Conservation (phyloP, 106 monocot genomes). For the Vanilla planifolia region DNA sequence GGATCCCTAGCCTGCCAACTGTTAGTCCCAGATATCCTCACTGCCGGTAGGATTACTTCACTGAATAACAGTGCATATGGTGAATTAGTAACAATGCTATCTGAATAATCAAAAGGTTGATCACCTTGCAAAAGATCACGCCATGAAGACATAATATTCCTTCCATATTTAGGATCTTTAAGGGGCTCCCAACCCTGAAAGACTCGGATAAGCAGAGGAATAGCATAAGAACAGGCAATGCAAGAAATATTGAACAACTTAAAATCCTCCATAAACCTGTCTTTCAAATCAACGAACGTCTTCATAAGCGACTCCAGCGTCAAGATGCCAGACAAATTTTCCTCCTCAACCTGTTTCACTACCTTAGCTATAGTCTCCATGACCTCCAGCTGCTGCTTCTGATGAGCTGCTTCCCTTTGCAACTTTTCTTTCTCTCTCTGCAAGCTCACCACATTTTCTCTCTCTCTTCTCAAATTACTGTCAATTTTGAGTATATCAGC, state of each 20-base stretch:
- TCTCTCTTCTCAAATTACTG: slow-evolving; percentile 66
- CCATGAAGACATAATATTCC: slow-evolving; percentile 62
- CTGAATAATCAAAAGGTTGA: slow-evolving; percentile 75
- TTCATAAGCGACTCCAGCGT: slow-evolving; percentile 59
- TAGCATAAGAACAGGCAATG: slow-evolving; percentile 69
- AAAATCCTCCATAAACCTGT: slow-evolving; percentile 55
- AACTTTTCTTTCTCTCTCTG: slow-evolving; percentile 70
- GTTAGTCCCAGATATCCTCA: slow-evolving; percentile 81
- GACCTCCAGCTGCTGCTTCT: slow-evolving; percentile 62
- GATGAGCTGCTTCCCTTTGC: slow-evolving; percentile 45
- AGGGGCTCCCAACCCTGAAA: slow-evolving; percentile 93
- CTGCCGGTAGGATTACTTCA: slow-evolving; percentile 75
- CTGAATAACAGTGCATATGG: slow-evolving; percentile 65
- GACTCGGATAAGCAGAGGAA: slow-evolving; percentile 60
- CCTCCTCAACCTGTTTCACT: slow-evolving; percentile 44
- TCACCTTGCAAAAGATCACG: slow-evolving; percentile 75
- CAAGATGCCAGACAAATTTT: slow-evolving; percentile 39
- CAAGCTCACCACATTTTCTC: slow-evolving; percentile 75
- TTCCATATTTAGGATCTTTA: slow-evolving; percentile 62
- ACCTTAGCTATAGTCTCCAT: slow-evolving; percentile 57
- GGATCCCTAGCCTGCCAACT: slow-evolving; percentile 88
- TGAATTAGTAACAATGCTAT: slow-evolving; percentile 21
- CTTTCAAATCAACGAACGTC: slow-evolving; percentile 55
- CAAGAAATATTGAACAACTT: slow-evolving; percentile 72
- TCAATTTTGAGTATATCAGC: slow-evolving; percentile 77